Evolutionary conservation across 1,139 yeast species (phyloP), one percentile per base, ranked within the genome.

Genomic region (Pneumocystis oryctolagi): DNA sequence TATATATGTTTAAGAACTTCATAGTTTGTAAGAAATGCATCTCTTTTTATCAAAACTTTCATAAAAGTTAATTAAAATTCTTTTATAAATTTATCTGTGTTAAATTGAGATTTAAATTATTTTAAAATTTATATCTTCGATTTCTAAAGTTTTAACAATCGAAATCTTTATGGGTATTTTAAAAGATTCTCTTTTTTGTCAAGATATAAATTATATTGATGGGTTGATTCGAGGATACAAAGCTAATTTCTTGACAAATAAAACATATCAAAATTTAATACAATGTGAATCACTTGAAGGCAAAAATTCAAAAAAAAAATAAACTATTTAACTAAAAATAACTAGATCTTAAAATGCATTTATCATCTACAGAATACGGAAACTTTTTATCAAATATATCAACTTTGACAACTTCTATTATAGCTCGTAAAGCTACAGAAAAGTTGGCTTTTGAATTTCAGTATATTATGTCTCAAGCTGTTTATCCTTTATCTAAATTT

Each of bases 311-410:
- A 20, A 2, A 32, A 25, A n/a, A 14, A 34, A 18, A 58, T 18
- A 18, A 53, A 12, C 31, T 25, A 20, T 47, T 25, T 25, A 8
- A 47, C 30, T 47, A 25, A 25, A 18, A 30, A 6, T 25, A 56
- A 55, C 9, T 53, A 68, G 99, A 94, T 75, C 79, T 94, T 71
- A 92, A 89, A 75, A 79, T 94, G 65, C 98, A 94, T 77, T 80
- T 94, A 65, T 86, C 96, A 2, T 89, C 97, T 42, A 90, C 98
- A 5, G 98, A 92, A 71, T 94, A 94, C 75, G 96, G 97, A 60
- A 87, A 86, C 75, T 89, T 90, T 71, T 78, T 94, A 67, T 80
- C 95, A 35, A 87, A 89, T 67, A 85, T 87, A 61, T 83, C 90
- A 1, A 87, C 94, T 25, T 77, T 90, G 64, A 80, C 95, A 62